Evolutionary conservation across 768 basidiomycete genomes (phyloP).

Genomic region (Strobilomyces dryophilus): DNA sequence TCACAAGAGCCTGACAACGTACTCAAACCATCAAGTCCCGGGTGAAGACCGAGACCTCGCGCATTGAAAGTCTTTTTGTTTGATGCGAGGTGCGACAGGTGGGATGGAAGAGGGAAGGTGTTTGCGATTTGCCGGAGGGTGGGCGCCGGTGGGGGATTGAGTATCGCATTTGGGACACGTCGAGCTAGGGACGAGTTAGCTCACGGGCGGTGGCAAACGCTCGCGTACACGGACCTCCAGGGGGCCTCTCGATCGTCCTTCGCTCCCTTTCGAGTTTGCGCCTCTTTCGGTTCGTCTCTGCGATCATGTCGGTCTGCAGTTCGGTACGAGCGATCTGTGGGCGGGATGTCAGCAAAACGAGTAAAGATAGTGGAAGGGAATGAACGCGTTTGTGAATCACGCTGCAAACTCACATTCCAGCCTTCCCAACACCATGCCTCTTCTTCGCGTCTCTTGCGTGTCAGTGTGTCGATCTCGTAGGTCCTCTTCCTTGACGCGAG

Average conservation of each 20-base stretch:
- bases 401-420: constrained; percentile 68
- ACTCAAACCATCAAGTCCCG: constrained; percentile 21
- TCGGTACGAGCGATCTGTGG: constrained; percentile 69
- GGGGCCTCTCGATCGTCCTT: constrained; percentile 70
- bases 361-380: constrained; percentile 4
- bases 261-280: constrained; percentile 83
- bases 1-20: neutral
- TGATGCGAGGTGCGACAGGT: constrained; percentile 19
- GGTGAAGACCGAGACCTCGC: constrained; percentile 15
- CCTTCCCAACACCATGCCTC: constrained; percentile 82
- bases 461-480: constrained; percentile 61
- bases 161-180: constrained; percentile 53
- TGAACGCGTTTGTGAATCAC: neutral
- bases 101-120: constrained; percentile 45
- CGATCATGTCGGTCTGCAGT: constrained; percentile 82
- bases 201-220: neutral
- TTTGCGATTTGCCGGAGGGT: constrained; percentile 66
- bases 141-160: constrained; percentile 51
- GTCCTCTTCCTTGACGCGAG: constrained; percentile 72
- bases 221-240: constrained; percentile 50
- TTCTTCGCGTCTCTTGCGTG: constrained; percentile 60
- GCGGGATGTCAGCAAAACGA: constrained; percentile 1
- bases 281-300: constrained; percentile 84
- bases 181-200: constrained; percentile 37
- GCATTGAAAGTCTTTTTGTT: constrained; percentile 17